These are phyloP conservation scores for Rutstroemia sydowiana DNA, from an alignment of 2,329 filamentous ascomycete species.

Conservation along the genomic window DNA sequence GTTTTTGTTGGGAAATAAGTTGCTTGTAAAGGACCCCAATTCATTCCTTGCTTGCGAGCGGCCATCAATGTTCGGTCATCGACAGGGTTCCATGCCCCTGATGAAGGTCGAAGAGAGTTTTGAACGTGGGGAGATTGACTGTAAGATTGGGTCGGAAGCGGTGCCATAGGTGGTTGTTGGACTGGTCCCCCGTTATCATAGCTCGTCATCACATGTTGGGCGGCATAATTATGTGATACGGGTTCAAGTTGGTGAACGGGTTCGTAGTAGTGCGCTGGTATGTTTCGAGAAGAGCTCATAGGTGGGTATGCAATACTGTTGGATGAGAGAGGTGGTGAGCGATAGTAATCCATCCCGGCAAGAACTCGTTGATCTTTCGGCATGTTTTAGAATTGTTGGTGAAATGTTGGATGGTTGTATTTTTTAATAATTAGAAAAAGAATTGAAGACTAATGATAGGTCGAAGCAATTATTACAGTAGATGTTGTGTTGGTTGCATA, in stretches of 20 bases:
- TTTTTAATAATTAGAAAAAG: background rate
- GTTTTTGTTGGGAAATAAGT: slow-evolving; percentile 72
- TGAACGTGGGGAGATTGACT: slow-evolving; percentile 5
- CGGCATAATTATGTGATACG: slow-evolving; percentile 6
- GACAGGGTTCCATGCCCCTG: slow-evolving; percentile 62
- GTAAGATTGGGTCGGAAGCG: slow-evolving; percentile 9
- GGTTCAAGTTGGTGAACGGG: slow-evolving; percentile 1
- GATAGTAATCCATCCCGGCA: slow-evolving; percentile 9
- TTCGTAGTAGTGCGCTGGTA: slow-evolving; percentile 8
- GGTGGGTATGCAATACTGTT: slow-evolving; percentile 5
- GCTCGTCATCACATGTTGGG: background rate
- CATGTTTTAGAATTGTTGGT: slow-evolving; percentile 4
- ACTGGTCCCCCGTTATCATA: slow-evolving; percentile 15
- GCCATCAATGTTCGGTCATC: slow-evolving; percentile 69
- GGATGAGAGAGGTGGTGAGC: slow-evolving; percentile 7
- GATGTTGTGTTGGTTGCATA: background rate
- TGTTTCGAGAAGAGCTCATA: background rate
- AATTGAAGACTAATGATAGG: slow-evolving; percentile 1
- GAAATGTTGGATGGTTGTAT: too few relatives aligned
- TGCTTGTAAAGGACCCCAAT: slow-evolving; percentile 75
- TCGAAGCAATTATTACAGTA: slow-evolving; percentile 1
- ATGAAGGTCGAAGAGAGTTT: slow-evolving; percentile 43
- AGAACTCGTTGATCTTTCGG: slow-evolving; percentile 3
- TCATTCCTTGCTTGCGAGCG: slow-evolving; percentile 67
- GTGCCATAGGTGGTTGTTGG: slow-evolving; percentile 10